Evolutionary conservation across 2,329 filamentous ascomycete genomes (phyloP).

Genomic region (Fusarium sp.): DNA sequence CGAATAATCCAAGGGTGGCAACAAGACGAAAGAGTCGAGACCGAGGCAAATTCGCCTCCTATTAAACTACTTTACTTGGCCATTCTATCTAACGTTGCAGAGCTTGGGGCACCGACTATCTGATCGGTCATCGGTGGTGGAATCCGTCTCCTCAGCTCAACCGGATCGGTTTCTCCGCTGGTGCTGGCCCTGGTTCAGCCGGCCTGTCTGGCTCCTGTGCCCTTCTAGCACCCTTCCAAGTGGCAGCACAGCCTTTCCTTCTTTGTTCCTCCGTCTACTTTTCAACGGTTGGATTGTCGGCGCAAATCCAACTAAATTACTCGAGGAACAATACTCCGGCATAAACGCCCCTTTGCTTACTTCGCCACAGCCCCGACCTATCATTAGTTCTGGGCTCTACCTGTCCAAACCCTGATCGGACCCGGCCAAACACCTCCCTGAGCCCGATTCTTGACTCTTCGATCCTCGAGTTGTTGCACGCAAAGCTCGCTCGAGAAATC

Average conservation of each 20-base stretch:
- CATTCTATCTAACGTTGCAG: neutral
- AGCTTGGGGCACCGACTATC: conserved; percentile 8
- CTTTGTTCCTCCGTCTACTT: neutral
- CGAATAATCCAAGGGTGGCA: conserved; percentile 11
- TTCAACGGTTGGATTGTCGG: neutral
- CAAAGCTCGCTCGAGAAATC: conserved; percentile 8
- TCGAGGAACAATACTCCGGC: neutral
- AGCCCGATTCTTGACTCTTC: conserved; percentile 1
- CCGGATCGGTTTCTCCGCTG: conserved; percentile 38
- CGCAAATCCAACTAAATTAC: neutral
- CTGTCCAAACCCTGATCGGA: conserved; percentile 1
- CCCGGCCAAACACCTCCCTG: conserved; percentile 14
- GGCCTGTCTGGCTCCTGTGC: conserved; percentile 11
- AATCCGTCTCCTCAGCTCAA: neutral
- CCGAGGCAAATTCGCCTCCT: conserved; percentile 22
- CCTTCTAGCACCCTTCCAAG: conserved; percentile 10
- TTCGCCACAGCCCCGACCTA: conserved; percentile 13
- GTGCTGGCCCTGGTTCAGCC: conserved; percentile 21
- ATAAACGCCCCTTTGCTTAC: neutral
- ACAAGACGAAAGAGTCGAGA: neutral
- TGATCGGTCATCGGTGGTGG: conserved; percentile 12
- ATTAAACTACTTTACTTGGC: neutral
- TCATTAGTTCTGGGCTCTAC: conserved; percentile 12
- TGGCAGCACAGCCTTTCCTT: conserved; percentile 1
- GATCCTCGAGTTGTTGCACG: neutral